These are phyloP conservation scores for Gautieria morchelliformis DNA, from an alignment of 768 basidiomycete species.

Conservation along the genomic window DNA sequence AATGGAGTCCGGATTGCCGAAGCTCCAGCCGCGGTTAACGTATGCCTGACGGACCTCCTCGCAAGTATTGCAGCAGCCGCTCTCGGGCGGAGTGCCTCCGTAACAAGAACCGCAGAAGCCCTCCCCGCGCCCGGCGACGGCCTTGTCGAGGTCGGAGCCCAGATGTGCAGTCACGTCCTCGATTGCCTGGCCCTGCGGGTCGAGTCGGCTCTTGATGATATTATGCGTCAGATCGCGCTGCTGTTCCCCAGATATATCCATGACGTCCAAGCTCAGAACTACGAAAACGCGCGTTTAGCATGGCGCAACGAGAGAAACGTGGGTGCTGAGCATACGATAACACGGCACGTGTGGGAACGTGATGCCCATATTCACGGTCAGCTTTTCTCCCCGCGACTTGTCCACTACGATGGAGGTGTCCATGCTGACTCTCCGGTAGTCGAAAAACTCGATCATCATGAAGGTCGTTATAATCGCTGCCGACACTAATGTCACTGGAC, in stretches of 20 bases:
- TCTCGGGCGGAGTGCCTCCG: constrained; percentile 63
- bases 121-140: constrained; percentile 39
- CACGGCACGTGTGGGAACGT: constrained; percentile 97
- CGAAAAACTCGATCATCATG: constrained; percentile 89
- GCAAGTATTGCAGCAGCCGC: constrained; percentile 92
- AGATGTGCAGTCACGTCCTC: constrained; percentile 43
- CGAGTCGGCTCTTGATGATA: constrained; percentile 73
- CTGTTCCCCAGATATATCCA: constrained; percentile 96
- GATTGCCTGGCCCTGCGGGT: constrained; percentile 47
- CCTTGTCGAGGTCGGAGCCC: constrained; percentile 81
- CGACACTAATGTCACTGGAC: constrained; percentile 80
- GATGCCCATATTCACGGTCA: constrained; percentile 84
- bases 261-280: constrained; percentile 95
- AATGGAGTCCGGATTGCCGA: constrained; percentile 78
- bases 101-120: constrained; percentile 95
- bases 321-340: constrained; percentile 60
- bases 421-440: constrained; percentile 78
- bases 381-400: constrained; percentile 87
- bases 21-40: constrained; percentile 91
- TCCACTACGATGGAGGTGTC: constrained; percentile 94
- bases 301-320: not conserved
- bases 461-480: constrained; percentile 88
- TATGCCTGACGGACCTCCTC: constrained; percentile 91
- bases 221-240: constrained; percentile 89
- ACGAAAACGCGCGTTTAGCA: not conserved